Base-by-base conservation (phyloP, 345 rosid genomes). In the Geranium brycei region DNA sequence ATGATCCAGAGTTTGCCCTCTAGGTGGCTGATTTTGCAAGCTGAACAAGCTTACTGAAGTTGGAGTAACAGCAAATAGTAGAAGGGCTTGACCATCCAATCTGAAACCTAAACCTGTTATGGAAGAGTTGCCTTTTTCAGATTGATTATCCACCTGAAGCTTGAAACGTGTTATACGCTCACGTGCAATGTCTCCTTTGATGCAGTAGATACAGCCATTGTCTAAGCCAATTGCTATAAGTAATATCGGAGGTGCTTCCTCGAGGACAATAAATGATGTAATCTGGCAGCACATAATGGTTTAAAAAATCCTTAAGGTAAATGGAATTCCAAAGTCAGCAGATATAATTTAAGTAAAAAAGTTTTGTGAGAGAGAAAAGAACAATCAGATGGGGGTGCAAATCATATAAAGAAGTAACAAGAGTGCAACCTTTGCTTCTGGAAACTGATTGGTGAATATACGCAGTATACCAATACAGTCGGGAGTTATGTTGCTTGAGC, bases 151-250 rank as follows among this genome's bases (percentile, higher is more conserved):
- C 41, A 85, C 85, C 80, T 86, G 88, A 65, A 92, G 95, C 85
- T 83, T 87, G 73, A 86, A 92, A 3, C 97, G 86, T 1, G 88
- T 79, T 62, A 92, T 92, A 58, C 98, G 89, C 70, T 92, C 98
- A 64, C 96, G 77, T 2, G 96, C 99, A 66, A 93, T 90, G 62
- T 93, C 99, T 41, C 99, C 99, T 79, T 93, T 90, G 73, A 93
- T 88, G 74, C 96, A 86, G 69, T 93, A 93, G 75, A 90, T 77
- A 63, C 80, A 82, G 18, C 97, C 89, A 68, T 83, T 90, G 67
- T 86, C 91, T 72, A 93, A 73, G 4, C 99, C 99, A 72, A 90
- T 83, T 55, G 96, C 97, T 19, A 93, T 85, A 17, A 93, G 89
- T 31, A 93, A 77, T 72, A 93, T 85, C 0, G 99, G 97, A 0